Conservation (phyloP, 1,284 basidiomycete genomes). For the Taiwanofungus camphoratus region DNA sequence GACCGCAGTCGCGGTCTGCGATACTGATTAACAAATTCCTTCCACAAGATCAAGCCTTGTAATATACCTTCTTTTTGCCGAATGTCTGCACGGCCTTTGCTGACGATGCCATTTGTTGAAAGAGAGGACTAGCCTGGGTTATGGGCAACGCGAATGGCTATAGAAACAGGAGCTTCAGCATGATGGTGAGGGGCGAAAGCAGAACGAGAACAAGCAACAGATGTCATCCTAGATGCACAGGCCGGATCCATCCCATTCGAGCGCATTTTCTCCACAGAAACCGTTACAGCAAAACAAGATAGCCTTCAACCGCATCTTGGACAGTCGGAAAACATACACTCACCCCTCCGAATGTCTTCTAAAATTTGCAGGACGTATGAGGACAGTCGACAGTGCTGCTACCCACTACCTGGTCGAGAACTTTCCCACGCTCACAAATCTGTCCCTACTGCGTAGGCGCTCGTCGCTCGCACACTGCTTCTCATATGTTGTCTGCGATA, state of each 20-base stretch:
- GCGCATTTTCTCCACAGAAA: slow-evolving; percentile 13
- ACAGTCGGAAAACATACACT: slow-evolving; percentile 24
- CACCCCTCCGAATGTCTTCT: slow-evolving; percentile 36
- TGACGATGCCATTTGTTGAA: slow-evolving; percentile 62
- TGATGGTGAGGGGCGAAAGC: neutral
- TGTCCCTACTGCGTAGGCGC: slow-evolving; percentile 6
- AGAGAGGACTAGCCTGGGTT: slow-evolving; percentile 16
- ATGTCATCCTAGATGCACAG: slow-evolving; percentile 32
- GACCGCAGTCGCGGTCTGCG: slow-evolving; percentile 91
- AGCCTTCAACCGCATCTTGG: slow-evolving; percentile 9
- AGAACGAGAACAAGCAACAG: slow-evolving; percentile 6
- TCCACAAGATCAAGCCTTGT: neutral
- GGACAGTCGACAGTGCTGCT: slow-evolving; percentile 3
- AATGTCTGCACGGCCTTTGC: slow-evolving; percentile 92
- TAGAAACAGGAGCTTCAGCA: slow-evolving; percentile 1
- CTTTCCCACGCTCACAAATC: slow-evolving; percentile 9
- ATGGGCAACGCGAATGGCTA: neutral
- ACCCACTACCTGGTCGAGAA: slow-evolving; percentile 3
- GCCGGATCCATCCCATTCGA: slow-evolving; percentile 35
- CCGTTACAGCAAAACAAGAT: neutral
- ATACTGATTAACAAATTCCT: neutral
- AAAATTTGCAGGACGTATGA: slow-evolving; percentile 26
- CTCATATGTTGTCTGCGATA: slow-evolving; percentile 24
- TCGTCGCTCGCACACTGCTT: slow-evolving; percentile 8
- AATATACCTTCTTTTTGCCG: slow-evolving; percentile 93